A percentile compares a stretch with the other conserved stretches of the same genome.
These are phyloP conservation scores for Aspergillus jensenii DNA, from an alignment of 2,329 filamentous ascomycete genomes.

Conservation along the genomic window DNA sequence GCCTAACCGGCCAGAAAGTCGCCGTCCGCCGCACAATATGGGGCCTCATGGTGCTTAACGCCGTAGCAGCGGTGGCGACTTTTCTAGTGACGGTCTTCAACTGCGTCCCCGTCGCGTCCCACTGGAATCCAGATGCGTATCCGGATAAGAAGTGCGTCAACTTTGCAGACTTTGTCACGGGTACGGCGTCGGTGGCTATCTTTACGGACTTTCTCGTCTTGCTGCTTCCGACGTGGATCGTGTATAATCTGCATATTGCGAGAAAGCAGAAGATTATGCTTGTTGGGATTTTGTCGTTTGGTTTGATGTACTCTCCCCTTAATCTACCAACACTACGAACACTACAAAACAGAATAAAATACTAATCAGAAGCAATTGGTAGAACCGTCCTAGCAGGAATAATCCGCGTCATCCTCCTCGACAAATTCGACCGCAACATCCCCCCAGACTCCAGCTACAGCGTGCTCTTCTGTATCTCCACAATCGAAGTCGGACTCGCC, in stretches of 20 bases:
- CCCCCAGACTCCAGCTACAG: conserved; percentile 22
- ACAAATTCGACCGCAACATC: conserved; percentile 18
- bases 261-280: conserved; percentile 29
- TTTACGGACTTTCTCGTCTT: conserved; percentile 33
- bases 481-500: conserved; percentile 30
- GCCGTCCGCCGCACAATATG: conserved; percentile 21
- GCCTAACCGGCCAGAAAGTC: conserved; percentile 27
- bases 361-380: no score
- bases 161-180: conserved; percentile 29
- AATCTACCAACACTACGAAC: no score
- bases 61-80: conserved; percentile 22
- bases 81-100: conserved; percentile 32
- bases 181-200: conserved; percentile 27
- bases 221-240: conserved; percentile 32
- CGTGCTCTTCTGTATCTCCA: conserved; percentile 30
- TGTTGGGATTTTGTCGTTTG: conserved; percentile 28
- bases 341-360: no score
- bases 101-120: conserved; percentile 26
- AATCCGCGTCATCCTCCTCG: conserved; percentile 29
- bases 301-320: conserved; percentile 20
- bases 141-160: conserved; percentile 27
- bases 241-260: conserved; percentile 29
- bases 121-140: conserved; percentile 22
- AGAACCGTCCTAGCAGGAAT: conserved; percentile 30
- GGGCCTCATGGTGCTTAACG: conserved; percentile 19